Conservation (phyloP, 208 protist genomes). For the Trypanosoma theileri region DNA sequence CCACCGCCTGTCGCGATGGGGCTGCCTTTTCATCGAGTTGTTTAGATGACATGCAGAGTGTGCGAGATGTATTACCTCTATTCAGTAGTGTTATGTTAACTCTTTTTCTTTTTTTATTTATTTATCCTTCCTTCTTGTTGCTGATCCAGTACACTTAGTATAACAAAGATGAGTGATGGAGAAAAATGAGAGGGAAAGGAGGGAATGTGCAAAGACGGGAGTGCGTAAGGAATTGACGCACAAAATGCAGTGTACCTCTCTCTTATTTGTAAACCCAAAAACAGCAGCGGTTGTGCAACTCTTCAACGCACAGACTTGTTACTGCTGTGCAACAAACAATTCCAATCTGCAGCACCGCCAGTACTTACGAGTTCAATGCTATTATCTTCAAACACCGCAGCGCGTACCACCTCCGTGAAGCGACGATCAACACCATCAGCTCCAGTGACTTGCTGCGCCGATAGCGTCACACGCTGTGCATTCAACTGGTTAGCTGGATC, state of each 20-base stretch:
- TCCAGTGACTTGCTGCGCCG: conserved; percentile 33
- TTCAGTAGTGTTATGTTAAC: conserved; percentile 11
- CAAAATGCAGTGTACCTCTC: no score
- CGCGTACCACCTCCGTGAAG: conserved; percentile 35
- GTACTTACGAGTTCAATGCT: conserved; percentile 20
- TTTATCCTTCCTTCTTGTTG: no score
- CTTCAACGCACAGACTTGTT: no score
- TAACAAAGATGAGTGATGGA: no score
- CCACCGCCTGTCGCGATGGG: conserved; percentile 33
- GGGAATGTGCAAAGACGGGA: no score
- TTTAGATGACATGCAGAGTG: conserved; percentile 6
- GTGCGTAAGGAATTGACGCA: no score
- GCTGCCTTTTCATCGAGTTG: neutral
- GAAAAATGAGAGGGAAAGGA: no score
- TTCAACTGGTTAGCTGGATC: conserved; percentile 6
- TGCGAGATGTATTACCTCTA: conserved; percentile 1
- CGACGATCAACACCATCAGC: conserved; percentile 23
- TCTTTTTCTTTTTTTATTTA: no score
- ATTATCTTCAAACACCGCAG: conserved; percentile 30
- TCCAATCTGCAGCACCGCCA: conserved; percentile 33
- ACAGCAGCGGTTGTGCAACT: no score
- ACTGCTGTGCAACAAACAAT: conserved; percentile 16
- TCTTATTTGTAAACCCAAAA: no score
- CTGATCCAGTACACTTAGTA: no score
- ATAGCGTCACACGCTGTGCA: conserved; percentile 40